phyloP scores from a whole-genome alignment of 192 early-diverging fungal genomes.

The Mortierella alpina region DNA sequence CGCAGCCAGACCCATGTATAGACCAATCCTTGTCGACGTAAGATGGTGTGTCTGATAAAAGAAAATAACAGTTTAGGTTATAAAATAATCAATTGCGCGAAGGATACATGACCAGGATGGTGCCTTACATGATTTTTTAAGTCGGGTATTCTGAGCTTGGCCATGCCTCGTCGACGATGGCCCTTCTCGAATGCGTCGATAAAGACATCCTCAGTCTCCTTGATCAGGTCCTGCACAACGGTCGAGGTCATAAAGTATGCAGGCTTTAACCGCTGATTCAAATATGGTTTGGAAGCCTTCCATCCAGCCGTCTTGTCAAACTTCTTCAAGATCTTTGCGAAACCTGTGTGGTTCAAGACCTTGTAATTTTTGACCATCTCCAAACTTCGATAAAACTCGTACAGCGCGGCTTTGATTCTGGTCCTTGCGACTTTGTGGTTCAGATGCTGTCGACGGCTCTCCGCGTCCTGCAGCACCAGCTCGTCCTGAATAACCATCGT shows the following conservation, averaged over 20 bases:
- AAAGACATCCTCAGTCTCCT: conserved; percentile 77
- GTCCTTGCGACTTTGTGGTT: conserved; percentile 61
- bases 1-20: conserved; percentile 68
- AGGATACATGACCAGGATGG: background rate
- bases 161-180: conserved; percentile 71
- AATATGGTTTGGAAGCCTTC: conserved; percentile 28
- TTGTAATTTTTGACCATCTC: conserved; percentile 78
- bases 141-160: conserved; percentile 70
- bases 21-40: conserved; percentile 67
- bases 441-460: conserved; percentile 16
- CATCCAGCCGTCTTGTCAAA: conserved; percentile 73
- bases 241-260: conserved; percentile 69
- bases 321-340: conserved; percentile 81
- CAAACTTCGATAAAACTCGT: conserved; percentile 79
- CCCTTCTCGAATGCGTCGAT: conserved; percentile 74
- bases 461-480: conserved; percentile 26
- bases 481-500: conserved; percentile 20
- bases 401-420: conserved; percentile 73
- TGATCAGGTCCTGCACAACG: conserved; percentile 64
- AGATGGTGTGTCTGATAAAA: conserved; percentile 46
- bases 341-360: conserved; percentile 62
- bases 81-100: background rate
- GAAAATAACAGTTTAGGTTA: conserved; percentile 1
- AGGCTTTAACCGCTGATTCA: conserved; percentile 22
- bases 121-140: conserved; percentile 38